Evolutionary conservation across 306 rosid genomes (phyloP), one percentile per base, ranked within the genome.

Genomic region (Benincasa hispida): DNA sequence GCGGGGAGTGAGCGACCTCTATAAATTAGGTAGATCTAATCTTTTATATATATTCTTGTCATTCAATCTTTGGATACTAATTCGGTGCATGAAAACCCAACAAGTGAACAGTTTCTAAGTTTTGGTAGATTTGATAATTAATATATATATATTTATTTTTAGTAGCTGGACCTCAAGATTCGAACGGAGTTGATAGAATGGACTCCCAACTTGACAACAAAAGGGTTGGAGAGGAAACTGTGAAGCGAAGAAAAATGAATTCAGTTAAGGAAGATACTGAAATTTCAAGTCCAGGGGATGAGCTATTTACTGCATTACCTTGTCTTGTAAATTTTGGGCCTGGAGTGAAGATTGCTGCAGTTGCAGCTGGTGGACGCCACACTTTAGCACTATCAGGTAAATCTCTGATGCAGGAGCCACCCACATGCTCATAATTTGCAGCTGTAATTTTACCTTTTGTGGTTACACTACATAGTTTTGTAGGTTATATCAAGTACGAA

Each of bases 361-460:
- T 93, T 79, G 92, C 98, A 32, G 93, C 92, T 17, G 98, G 98
- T 34, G 97, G 98, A 34, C 84, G 98, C 56, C 98, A 93, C 84
- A 87, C 96, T 14, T 75, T 93, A 78, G 96, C 90, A 70, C 81
- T 93, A 82, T 89, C 98, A 87, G 98, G 98, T 93, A 89, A 65
- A 76, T 83, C 68, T 42, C 45, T 69, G 72, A 78, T 35, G 39
- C 82, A 78, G 77, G 76, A 75, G 50, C 24, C 81, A 32, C 57
- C 54, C 75, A 34, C 47, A 53, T 80, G 72, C 68, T 76, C 75
- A 70, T 59, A 70, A 47, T 74, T 41, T 78, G 79, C 81, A 80
- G 87, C 87, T 81, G 72, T 83, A 76, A 90, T 76, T 78, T 79
- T 63, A 65, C 82, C 78, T 87, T 80, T 82, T 81, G 88, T 89